Percentiles rank a stretch among this genome's conserved stretches.
Conservation (phyloP, 2,329 filamentous ascomycete species). For the Arthroderma sp. region DNA sequence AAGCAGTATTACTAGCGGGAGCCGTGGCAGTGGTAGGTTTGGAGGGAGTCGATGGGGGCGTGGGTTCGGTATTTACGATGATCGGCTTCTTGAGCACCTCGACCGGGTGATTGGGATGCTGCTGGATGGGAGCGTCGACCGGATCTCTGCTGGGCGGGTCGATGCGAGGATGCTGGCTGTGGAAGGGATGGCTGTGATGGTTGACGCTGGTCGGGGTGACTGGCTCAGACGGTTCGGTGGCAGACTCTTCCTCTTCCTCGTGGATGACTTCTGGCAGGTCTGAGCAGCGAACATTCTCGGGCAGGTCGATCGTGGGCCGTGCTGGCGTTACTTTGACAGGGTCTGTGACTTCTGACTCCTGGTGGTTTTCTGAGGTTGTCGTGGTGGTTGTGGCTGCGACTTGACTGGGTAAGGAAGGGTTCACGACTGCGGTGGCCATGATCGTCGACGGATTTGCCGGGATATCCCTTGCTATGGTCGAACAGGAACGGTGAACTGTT, state of each 20-base stretch:
- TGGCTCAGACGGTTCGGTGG: conserved; percentile 17
- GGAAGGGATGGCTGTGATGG: conserved; percentile 5
- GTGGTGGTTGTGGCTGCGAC: not conserved
- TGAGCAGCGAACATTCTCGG: conserved; percentile 8
- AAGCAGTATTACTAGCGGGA: not conserved
- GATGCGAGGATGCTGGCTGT: not conserved
- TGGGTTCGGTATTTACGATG: conserved; percentile 14
- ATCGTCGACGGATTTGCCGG: not conserved
- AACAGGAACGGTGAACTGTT: conserved; percentile 1
- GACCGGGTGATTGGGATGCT: conserved; percentile 4
- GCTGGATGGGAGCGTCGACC: conserved; percentile 3
- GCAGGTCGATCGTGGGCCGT: conserved; percentile 7
- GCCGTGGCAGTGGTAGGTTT: not conserved
- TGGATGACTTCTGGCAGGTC: conserved; percentile 14
- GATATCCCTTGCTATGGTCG: not conserved
- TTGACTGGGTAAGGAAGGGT: not conserved
- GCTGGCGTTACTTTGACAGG: not conserved
- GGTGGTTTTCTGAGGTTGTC: not conserved
- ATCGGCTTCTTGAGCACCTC: conserved; percentile 11
- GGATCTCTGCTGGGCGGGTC: conserved; percentile 6
- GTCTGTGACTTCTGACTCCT: not conserved
- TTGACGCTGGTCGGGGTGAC: conserved; percentile 16
- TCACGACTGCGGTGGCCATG: not conserved
- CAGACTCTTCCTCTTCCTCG: conserved; percentile 16
- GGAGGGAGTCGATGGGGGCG: conserved; percentile 11